Evolutionary conservation across 2,329 filamentous ascomycete species (phyloP).

Genomic region (Whalleya microplaca): DNA sequence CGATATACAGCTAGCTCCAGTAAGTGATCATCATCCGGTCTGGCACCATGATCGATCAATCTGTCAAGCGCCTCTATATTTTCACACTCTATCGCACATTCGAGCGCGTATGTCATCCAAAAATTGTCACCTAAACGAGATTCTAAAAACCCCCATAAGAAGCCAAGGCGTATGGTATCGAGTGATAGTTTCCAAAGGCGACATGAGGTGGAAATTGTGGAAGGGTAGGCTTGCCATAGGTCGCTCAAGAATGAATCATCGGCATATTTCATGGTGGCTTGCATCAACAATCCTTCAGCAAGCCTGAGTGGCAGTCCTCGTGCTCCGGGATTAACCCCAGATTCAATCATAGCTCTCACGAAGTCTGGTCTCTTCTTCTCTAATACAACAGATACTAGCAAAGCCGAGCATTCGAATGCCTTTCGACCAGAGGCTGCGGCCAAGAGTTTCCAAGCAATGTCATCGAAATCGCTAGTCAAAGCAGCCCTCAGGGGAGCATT

Average conservation of each 20-base stretch:
- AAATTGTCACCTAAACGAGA: background rate
- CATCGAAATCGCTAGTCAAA: conserved; percentile 10
- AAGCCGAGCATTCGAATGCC: background rate
- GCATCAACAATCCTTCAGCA: background rate
- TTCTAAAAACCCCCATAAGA: background rate
- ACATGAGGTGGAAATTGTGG: background rate
- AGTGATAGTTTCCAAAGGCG: background rate
- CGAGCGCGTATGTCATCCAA: background rate
- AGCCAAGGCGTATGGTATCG: background rate
- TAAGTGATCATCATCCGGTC: background rate
- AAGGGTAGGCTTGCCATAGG: background rate
- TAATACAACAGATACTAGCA: conserved; percentile 1
- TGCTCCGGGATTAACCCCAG: background rate
- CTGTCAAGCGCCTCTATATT: conserved; percentile 1
- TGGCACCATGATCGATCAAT: conserved; percentile 2
- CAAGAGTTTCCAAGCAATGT: conserved; percentile 15
- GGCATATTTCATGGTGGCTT: conserved; percentile 1
- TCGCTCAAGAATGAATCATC: conserved; percentile 5
- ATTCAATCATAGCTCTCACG: conserved; percentile 8
- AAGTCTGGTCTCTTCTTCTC: conserved; percentile 4
- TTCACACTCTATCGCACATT: conserved; percentile 1
- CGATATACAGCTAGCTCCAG: background rate
- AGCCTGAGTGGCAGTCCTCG: background rate
- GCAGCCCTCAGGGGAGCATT: conserved; percentile 1
- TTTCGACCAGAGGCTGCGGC: no score